Base-by-base conservation (phyloP, 2,329 filamentous ascomycete species). In the Arthroderma uncinatum region DNA sequence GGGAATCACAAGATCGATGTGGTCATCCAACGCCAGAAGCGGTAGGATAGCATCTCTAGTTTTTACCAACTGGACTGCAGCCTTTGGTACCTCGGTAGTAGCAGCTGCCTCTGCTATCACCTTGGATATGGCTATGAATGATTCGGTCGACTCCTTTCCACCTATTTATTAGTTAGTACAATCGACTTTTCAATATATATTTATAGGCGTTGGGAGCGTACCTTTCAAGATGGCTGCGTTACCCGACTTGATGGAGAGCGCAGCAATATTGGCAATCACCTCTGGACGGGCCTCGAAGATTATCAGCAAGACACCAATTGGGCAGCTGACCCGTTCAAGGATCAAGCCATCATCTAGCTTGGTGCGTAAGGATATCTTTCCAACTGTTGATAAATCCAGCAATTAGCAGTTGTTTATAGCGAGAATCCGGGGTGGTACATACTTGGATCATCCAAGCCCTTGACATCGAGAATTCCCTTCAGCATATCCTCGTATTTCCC, bases 401-500 rank as follows among this genome's bases (percentile, higher is more conserved):
- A 19, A 54, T 33, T 54, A 40, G 40, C 52, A 16, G 21, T 21
- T 2, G 33, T 33, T 52, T 4, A 33, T 2, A 28, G 19, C n/a
- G 14, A 25, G 21, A 33, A 16, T 42, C 14, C 6, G 47, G 28
- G 47, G 44, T 48, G 58, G 16, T 40, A 54, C 82, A 66, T 78
- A 93, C 89, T 81, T 63, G 93, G 93, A 74, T 98, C 93, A 53
- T 87, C 81, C 28, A 98, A 79, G 54, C 82, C 80, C 63, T 86
- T 81, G 60, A 98, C 93, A 73, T 95, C 89, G 59, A 94, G 74
- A 60, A 98, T 94, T 25, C 93, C 93, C 75, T 91, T 86, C 62
- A 98, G 79, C 93, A 98, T 97, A 68, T 97, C 93, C 67, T 96
- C 91, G 78, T 86, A 98, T 75, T 97, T 97, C 58, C 92, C 92